Conservation (phyloP, 352 stramenopile species). For the Phytopythium litorale region DNA sequence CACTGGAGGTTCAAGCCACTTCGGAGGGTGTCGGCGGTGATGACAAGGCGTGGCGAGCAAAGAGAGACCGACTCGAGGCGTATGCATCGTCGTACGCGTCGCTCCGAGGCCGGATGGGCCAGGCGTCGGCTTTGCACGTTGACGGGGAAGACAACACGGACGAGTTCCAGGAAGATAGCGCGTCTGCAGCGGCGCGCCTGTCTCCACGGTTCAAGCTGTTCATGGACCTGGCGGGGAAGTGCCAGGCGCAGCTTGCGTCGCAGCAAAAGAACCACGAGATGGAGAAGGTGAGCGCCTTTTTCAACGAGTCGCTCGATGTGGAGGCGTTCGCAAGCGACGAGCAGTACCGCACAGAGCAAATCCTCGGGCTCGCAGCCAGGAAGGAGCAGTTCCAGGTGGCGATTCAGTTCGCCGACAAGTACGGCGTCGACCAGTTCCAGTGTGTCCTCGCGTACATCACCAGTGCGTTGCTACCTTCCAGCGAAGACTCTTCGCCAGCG, state of each 20-base stretch:
- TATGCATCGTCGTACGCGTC: slow-evolving; percentile 25
- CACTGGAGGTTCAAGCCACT: slow-evolving; percentile 9
- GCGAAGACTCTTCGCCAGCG: background rate
- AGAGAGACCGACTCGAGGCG: slow-evolving; percentile 18
- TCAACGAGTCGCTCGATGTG: slow-evolving; percentile 56
- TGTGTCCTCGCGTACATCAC: slow-evolving; percentile 67
- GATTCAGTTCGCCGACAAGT: slow-evolving; percentile 62
- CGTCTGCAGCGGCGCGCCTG: slow-evolving; percentile 4
- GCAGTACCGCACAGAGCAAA: slow-evolving; percentile 42
- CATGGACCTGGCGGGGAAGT: slow-evolving; percentile 34
- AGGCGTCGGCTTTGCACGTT: slow-evolving; percentile 3
- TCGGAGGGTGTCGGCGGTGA: background rate
- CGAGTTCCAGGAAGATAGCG: background rate
- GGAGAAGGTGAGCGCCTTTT: slow-evolving; percentile 57
- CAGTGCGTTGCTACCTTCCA: slow-evolving; percentile 24
- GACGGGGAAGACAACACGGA: background rate
- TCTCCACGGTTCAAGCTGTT: slow-evolving; percentile 20
- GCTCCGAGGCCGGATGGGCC: slow-evolving; percentile 5
- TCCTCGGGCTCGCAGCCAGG: slow-evolving; percentile 46
- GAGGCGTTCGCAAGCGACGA: slow-evolving; percentile 45
- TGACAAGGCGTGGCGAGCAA: slow-evolving; percentile 6
- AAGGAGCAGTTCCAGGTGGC: slow-evolving; percentile 44
- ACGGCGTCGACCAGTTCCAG: slow-evolving; percentile 55
- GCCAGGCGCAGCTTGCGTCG: slow-evolving; percentile 39
- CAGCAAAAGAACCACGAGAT: slow-evolving; percentile 59